Percentiles rank a stretch among this genome's conserved stretches.
phyloP scores from a whole-genome alignment of 2,329 filamentous ascomycete genomes.

The Plenodomus biglobosus region DNA sequence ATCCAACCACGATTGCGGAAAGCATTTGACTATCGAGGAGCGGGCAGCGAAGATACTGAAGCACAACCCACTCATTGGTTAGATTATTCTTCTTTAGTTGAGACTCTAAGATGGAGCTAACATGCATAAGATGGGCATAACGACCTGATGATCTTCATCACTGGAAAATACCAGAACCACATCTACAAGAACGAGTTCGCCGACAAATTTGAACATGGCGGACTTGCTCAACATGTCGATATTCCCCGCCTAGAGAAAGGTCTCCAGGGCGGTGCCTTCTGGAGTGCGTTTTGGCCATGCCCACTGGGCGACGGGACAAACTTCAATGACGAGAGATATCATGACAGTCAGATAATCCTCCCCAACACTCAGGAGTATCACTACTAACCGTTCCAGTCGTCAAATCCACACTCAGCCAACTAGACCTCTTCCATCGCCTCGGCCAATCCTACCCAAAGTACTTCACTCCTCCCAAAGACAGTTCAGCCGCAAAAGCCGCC shows the following conservation, averaged over 20 bases:
- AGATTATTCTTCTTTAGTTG: constrained; percentile 5
- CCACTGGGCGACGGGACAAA: constrained; percentile 67
- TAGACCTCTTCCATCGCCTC: constrained; percentile 71
- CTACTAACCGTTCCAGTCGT: constrained; percentile 52
- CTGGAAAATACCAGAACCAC: constrained; percentile 68
- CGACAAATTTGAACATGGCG: constrained; percentile 71
- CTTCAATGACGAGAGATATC: constrained; percentile 73
- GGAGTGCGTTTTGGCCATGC: constrained; percentile 83
- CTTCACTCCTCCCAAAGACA: constrained; percentile 66
- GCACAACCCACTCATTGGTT: constrained; percentile 47
- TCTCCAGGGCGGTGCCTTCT: constrained; percentile 82
- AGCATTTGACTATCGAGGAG: constrained; percentile 28
- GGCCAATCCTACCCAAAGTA: constrained; percentile 64
- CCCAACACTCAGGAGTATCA: not conserved
- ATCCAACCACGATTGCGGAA: not conserved
- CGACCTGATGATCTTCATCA: constrained; percentile 77
- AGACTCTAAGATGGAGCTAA: constrained; percentile 17
- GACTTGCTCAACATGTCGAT: constrained; percentile 72
- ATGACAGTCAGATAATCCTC: constrained; percentile 55
- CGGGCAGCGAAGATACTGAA: constrained; percentile 40
- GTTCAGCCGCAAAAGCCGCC: constrained; percentile 61
- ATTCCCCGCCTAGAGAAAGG: constrained; percentile 72
- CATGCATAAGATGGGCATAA: constrained; percentile 74
- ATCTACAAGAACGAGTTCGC: constrained; percentile 74
- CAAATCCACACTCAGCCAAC: constrained; percentile 69